Base-by-base conservation (phyloP, 164 flowering plant species). In the Dillenia turbinata region DNA sequence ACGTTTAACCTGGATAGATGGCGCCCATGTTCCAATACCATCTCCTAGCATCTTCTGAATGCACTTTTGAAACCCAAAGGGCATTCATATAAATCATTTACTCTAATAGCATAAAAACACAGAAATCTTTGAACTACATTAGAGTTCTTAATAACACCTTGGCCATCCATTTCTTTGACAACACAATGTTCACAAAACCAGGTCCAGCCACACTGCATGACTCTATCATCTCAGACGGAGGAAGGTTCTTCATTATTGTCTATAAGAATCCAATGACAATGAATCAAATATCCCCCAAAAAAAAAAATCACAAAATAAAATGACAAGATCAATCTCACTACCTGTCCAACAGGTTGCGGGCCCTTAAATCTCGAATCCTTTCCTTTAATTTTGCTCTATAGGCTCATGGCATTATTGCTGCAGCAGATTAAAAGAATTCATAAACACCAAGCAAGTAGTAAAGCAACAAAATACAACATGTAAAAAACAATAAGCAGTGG, bases 401-500 rank as follows among this genome's bases (percentile, higher is more conserved):
- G 58, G 61, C 91, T 69, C 97, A 94, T 91, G 10, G 97, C 99
- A 77, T 94, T 94, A 63, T 94, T 91, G 67, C 99, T 94, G 66
- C 75, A 79, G 9, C 49, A 62, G 53, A 48, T 40, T 14, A 15
- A n/a, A 43, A 16, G 2, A 43, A 12, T 12, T 19, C 47, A 44
- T 12, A 57, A 9, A 7, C 14, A 17, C 0, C 49, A 13, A 56
- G 17, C 13, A 13, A 1, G 14, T 12, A n/a, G 9, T 33, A 59
- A 54, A 61, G 5, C 12, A 44, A 26, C 45, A 43, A 1, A 54
- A 52, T 51, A 3, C 3, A 24, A 22, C 26, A 46, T 16, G 48
- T 10, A 45, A 55, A 26, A 56, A 52, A 16, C 61, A 15, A 26
- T 1, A 26, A 26, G 33, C 3, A 26, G 5, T 2, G 33, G 33